Evolutionary conservation across 73 alveolate genomes (phyloP).

Genomic region (Tetrahymena elliotti): DNA sequence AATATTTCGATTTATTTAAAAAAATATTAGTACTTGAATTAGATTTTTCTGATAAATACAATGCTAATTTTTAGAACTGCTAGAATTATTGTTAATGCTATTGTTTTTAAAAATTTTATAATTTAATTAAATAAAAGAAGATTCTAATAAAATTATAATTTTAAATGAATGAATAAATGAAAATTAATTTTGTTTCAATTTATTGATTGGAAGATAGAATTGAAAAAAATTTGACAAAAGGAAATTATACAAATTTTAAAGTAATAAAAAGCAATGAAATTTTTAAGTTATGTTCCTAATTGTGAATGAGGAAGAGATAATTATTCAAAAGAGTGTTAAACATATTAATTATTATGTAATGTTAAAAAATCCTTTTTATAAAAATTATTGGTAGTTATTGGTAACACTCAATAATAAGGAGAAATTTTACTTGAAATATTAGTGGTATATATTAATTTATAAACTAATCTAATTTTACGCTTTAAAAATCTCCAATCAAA

Average conservation of each 20-base stretch:
- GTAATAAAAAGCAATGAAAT: too few relatives aligned
- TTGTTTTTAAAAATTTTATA: too few relatives aligned
- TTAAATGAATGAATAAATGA: too few relatives aligned
- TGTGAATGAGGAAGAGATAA: neutral
- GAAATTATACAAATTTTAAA: too few relatives aligned
- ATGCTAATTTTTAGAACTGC: too few relatives aligned
- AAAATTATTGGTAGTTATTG: neutral
- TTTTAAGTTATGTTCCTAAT: neutral
- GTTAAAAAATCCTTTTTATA: neutral
- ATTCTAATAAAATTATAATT: too few relatives aligned
- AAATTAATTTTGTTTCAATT: neutral
- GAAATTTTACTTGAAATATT: neutral
- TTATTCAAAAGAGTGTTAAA: neutral
- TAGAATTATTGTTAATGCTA: too few relatives aligned
- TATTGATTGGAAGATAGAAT: neutral
- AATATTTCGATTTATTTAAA: too few relatives aligned
- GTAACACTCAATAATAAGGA: neutral
- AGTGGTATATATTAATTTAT: neutral
- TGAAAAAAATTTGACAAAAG: neutral
- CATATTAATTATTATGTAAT: neutral
- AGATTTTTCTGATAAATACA: too few relatives aligned
- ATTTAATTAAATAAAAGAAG: too few relatives aligned
- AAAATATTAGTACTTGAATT: too few relatives aligned
- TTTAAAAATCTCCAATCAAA: neutral
- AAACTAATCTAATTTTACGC: neutral